phyloP scores from a whole-genome alignment of 345 rosid species.

The Reutealis trisperma region DNA sequence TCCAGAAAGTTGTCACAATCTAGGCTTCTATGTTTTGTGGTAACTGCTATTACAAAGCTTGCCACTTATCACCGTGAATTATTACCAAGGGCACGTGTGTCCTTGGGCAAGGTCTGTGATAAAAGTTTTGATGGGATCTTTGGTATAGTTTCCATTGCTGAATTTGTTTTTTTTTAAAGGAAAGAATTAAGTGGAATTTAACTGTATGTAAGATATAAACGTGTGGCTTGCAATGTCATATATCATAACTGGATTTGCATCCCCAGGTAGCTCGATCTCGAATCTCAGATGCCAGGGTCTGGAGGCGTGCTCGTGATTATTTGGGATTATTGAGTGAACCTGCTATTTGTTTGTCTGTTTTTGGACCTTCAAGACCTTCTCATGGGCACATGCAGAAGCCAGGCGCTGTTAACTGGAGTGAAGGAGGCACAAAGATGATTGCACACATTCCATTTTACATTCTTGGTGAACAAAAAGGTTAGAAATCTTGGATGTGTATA shows the following conservation, averaged over 20 bases:
- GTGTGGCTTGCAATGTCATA: background rate
- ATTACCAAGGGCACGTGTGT: slow-evolving; percentile 93
- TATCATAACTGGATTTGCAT: slow-evolving; percentile 5
- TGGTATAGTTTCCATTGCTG: background rate
- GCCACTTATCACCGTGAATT: slow-evolving; percentile 82
- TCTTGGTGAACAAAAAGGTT: slow-evolving; percentile 82
- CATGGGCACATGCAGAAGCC: slow-evolving; percentile 47
- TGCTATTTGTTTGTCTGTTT: slow-evolving; percentile 67
- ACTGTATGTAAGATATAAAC: background rate
- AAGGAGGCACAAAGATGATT: slow-evolving; percentile 65
- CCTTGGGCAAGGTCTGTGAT: slow-evolving; percentile 80
- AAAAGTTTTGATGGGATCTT: background rate
- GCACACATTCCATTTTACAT: slow-evolving; percentile 83
- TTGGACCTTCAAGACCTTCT: slow-evolving; percentile 72
- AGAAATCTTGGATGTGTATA: slow-evolving; percentile 10
- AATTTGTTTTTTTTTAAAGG: background rate
- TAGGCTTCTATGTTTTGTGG: slow-evolving; percentile 91
- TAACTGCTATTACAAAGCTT: slow-evolving; percentile 89
- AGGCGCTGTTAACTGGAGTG: slow-evolving; percentile 82
- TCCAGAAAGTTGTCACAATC: slow-evolving; percentile 66
- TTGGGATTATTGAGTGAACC: slow-evolving; percentile 85
- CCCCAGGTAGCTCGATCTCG: slow-evolving; percentile 85
- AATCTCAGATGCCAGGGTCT: slow-evolving; percentile 76
- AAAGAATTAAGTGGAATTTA: background rate
- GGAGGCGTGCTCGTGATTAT: slow-evolving; percentile 84